Evolutionary conservation across 202 grass and related monocot species (phyloP).

Genomic region (Dendrocalamus latiflorus): DNA sequence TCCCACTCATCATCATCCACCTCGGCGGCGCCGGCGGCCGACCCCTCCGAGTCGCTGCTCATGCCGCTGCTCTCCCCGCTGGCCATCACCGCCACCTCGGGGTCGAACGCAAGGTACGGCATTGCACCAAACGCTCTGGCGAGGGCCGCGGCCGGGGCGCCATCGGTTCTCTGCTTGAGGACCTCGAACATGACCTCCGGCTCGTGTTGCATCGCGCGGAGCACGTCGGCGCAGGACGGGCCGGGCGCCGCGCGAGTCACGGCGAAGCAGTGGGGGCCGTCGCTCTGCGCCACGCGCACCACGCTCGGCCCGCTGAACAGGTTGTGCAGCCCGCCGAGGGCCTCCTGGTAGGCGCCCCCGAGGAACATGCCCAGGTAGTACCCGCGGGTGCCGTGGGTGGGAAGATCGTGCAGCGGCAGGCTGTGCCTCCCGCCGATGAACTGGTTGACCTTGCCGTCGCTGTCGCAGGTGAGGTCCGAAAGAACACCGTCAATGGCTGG

Average conservation of each 20-base stretch:
- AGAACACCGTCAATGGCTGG: constrained; percentile 57
- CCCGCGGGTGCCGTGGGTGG: constrained; percentile 27
- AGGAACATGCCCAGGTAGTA: constrained; percentile 98
- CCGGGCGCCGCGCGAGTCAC: constrained; percentile 64
- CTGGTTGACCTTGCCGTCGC: constrained; percentile 73
- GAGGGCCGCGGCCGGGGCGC: constrained; percentile 38
- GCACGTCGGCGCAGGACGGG: constrained; percentile 73
- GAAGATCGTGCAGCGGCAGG: constrained; percentile 70
- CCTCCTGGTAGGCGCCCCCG: constrained; percentile 93
- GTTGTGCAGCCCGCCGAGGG: constrained; percentile 90
- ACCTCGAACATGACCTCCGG: constrained; percentile 91
- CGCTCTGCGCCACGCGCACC: constrained; percentile 85
- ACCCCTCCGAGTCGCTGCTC: constrained; percentile 68
- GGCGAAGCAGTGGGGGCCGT: constrained; percentile 75
- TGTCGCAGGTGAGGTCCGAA: constrained; percentile 92
- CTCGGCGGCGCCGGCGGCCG: constrained; percentile 42
- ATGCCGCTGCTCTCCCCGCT: constrained; percentile 40
- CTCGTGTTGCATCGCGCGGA: constrained; percentile 89
- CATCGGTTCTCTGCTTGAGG: constrained; percentile 49
- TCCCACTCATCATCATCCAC: constrained; percentile 83
- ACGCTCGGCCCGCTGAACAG: constrained; percentile 88
- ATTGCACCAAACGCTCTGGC: constrained; percentile 60
- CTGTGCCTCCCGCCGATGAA: constrained; percentile 75
- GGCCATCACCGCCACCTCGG: constrained; percentile 17
- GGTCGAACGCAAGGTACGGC: constrained; percentile 69